These are phyloP conservation scores for Turnera subulata DNA, from an alignment of 345 rosid species.

Conservation along the genomic window DNA sequence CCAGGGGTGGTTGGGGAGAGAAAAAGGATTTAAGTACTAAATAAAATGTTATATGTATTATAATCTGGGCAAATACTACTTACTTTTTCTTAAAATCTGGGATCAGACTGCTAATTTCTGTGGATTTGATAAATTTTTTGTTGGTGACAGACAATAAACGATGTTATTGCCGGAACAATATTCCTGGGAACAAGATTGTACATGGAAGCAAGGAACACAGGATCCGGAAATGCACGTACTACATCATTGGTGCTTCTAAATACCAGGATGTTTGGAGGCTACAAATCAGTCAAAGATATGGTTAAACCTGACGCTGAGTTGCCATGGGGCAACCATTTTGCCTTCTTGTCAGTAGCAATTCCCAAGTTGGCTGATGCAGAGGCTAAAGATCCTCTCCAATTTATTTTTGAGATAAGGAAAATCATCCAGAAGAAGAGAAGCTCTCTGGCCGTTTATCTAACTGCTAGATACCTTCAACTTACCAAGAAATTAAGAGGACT, in stretches of 20 bases:
- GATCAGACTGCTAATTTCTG: too few species aligned
- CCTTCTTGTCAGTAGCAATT: conserved; percentile 27
- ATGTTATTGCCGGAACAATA: conserved; percentile 40
- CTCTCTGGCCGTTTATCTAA: conserved; percentile 26
- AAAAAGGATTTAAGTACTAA: too few species aligned
- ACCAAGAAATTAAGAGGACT: conserved; percentile 27
- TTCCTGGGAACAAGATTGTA: conserved; percentile 41
- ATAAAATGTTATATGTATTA: background rate
- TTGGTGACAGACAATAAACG: conserved; percentile 37
- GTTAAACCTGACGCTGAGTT: conserved; percentile 27
- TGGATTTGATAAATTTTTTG: background rate
- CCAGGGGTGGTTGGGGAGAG: too few species aligned
- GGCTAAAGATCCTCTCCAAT: conserved; percentile 27
- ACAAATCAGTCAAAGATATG: conserved; percentile 47
- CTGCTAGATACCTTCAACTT: conserved; percentile 23
- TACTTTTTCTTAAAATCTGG: background rate
- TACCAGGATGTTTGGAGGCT: conserved; percentile 34
- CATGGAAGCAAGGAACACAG: conserved; percentile 29
- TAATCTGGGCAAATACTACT: background rate
- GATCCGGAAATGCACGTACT: conserved; percentile 14
- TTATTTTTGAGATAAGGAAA: conserved; percentile 26
- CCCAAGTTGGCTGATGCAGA: conserved; percentile 13
- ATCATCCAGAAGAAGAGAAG: conserved; percentile 25
- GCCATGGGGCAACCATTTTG: conserved; percentile 48
- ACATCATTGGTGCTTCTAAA: conserved; percentile 45